Base-by-base conservation (phyloP, 1,139 yeast species). In the Yamadazyma trypodendri region DNA sequence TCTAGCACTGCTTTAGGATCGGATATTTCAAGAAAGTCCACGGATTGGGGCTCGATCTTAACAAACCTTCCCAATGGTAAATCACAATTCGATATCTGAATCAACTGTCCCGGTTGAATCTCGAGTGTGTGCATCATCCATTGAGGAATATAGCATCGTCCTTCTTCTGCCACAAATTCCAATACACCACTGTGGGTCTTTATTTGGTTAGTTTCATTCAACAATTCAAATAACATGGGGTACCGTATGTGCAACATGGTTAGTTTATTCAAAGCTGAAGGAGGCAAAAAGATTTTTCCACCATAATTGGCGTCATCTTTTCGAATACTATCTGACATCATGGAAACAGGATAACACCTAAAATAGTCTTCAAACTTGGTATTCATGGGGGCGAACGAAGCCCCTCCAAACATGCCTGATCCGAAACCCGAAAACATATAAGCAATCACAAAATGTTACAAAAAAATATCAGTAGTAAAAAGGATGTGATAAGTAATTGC, bases 1-100 rank as follows among this genome's bases (percentile, higher is more conserved):
- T 94, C 99, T 51, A 94, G 66, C 3, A 94, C 98, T 0, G 98
- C 97, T 56, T 89, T 89, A 16, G 98, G 98, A 56, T 94, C 97
- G 2, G 90, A 76, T 14, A 94, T 92, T 42, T 94, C 97, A 48
- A 94, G 72, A 54, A 94, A 94, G 51, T 89, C 96, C 1, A 82
- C 89, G 15, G 94, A 81, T 57, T 94, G 98, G 0, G 99, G 98
- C 60, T 94, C 96, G 38, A 94, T 77, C 63, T 88, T 90, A 24
- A 92, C 97, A 64, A 87, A 92, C 28, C 72, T 70, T 6, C 98
- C 99, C 45, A 82, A 74, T 7, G 94, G 92, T 39, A 94, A 70
- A 55, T 88, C 95, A 33, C 92, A 81, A 38, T 80, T 79, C 32
- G 81, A 73, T 30, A 94, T 76, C 47, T 84, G 84, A 18, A 92